Base-by-base conservation (phyloP, 2,329 filamentous ascomycete genomes). In the Arthrobotrys pseudoclavata region DNA sequence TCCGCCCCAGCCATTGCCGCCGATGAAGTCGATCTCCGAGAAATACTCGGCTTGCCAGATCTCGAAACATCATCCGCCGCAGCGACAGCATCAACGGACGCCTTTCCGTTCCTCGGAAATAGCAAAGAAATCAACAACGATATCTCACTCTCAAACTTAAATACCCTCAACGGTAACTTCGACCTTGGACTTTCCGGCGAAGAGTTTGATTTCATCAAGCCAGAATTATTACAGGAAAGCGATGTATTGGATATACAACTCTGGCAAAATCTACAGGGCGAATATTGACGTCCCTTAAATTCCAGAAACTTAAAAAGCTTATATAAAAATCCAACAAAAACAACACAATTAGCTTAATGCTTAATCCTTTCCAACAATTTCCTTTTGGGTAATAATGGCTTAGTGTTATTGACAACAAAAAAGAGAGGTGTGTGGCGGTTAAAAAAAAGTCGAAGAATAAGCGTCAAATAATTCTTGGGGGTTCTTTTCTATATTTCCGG, bases 141-240 rank as follows among this genome's bases (percentile, higher is more conserved):
- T 31, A 70, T 76, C 60, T 57, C 42, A 15, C 45, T 76, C n/a
- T 76, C 72, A 47, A 70, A 62, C 64, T 37, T 76, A 29, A 67
- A 62, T 57, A 37, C 66, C 18, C 50, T 76, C 50, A 70, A 67
- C 45, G 37, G 29, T 37, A 68, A 68, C n/a, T 76, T 76, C 60
- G 72, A 76, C 24, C 66, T 76, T 18, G 66, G 66, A 10, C 66
- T 76, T 37, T 26, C 60, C 40, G 72, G 64, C 45, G 72, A 76
- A 62, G 72, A 60, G 22, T 76, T 76, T 60, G 72, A 76, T 66
- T 76, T 76, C 50, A 76, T 76, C 60, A 76, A 76, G 52, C 72
- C 72, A 26, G 72, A 76, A 47, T 29, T 76, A 57, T 26, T 76
- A 52, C 72, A 76, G 31, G 72, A 76, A 52, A 76, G 72, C 53